These are phyloP conservation scores for Penicillium sp. DNA, from an alignment of 2,329 filamentous ascomycete species.

Conservation along the genomic window DNA sequence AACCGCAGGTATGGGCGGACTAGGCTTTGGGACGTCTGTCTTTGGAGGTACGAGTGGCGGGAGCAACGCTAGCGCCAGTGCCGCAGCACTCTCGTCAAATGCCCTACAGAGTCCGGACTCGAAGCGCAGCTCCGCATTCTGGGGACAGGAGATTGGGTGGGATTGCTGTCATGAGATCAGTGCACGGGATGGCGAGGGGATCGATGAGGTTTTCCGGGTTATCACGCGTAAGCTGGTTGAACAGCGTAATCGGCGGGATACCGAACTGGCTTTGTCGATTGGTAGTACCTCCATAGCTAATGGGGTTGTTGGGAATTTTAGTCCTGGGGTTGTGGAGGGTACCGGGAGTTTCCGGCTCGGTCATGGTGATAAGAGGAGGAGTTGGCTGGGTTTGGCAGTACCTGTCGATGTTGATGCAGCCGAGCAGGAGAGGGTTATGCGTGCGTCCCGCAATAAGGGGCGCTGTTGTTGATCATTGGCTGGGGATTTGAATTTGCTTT, in stretches of 20 bases:
- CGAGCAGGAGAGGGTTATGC: conserved; percentile 29
- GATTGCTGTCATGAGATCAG: conserved; percentile 97
- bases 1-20: conserved; percentile 23
- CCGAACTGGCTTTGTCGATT: conserved; percentile 46
- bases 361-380: conserved; percentile 60
- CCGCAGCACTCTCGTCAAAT: conserved; percentile 1
- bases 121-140: conserved; percentile 54
- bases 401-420: conserved; percentile 22
- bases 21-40: conserved; percentile 15
- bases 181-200: conserved; percentile 88
- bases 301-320: conserved; percentile 46
- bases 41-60: conserved; percentile 22
- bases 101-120: conserved; percentile 39
- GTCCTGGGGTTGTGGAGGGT: conserved; percentile 44
- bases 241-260: conserved; percentile 57
- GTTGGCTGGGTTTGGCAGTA: conserved; percentile 62
- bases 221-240: conserved; percentile 82
- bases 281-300: conserved; percentile 45
- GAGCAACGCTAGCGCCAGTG: conserved; percentile 23
- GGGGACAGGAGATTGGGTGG: conserved; percentile 92
- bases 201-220: conserved; percentile 93
- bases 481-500: not conserved
- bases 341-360: conserved; percentile 61
- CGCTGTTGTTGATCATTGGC: conserved; percentile 40
- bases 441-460: conserved; percentile 34